phyloP scores from a whole-genome alignment of 163 green algal species.

The Trebouxia gelatinosa region DNA sequence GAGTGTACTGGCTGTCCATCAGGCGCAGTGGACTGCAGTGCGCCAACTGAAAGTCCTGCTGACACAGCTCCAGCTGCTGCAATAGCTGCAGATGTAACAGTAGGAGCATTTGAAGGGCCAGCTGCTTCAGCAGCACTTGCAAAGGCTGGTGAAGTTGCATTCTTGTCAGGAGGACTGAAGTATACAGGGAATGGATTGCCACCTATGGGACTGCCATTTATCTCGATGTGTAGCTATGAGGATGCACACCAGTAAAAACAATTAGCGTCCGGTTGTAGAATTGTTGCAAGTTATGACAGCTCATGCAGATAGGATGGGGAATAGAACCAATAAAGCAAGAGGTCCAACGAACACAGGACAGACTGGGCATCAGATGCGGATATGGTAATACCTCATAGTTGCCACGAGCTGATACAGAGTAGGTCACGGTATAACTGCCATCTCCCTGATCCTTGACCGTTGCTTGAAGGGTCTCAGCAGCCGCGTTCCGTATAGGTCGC shows the following conservation, averaged over 20 bases:
- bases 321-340: too few relatives aligned
- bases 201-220: slow-evolving; percentile 73
- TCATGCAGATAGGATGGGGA: too few relatives aligned
- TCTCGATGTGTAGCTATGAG: slow-evolving; percentile 58
- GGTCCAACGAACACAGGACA: too few relatives aligned
- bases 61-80: slow-evolving; percentile 41
- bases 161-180: slow-evolving; percentile 64
- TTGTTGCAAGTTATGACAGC: too few relatives aligned
- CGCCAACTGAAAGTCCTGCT: slow-evolving; percentile 28
- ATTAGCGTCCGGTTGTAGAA: too few relatives aligned
- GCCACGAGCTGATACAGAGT: slow-evolving; percentile 66
- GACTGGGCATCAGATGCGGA: too few relatives aligned
- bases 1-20: slow-evolving; percentile 5
- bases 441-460: slow-evolving; percentile 63
- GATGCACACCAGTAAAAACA: too few relatives aligned
- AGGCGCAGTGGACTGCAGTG: slow-evolving; percentile 5
- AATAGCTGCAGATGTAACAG: slow-evolving; percentile 40
- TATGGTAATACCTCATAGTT: slow-evolving; percentile 86
- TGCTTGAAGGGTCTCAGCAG: background rate
- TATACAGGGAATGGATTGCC: slow-evolving; percentile 87
- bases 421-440: slow-evolving; percentile 79
- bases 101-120: slow-evolving; percentile 38
- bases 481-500: slow-evolving; percentile 19
- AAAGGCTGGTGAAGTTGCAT: slow-evolving; percentile 13
- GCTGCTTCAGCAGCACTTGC: slow-evolving; percentile 24